Conservation (phyloP, 352 stramenopile species). For the Phytophthora lateralis region DNA sequence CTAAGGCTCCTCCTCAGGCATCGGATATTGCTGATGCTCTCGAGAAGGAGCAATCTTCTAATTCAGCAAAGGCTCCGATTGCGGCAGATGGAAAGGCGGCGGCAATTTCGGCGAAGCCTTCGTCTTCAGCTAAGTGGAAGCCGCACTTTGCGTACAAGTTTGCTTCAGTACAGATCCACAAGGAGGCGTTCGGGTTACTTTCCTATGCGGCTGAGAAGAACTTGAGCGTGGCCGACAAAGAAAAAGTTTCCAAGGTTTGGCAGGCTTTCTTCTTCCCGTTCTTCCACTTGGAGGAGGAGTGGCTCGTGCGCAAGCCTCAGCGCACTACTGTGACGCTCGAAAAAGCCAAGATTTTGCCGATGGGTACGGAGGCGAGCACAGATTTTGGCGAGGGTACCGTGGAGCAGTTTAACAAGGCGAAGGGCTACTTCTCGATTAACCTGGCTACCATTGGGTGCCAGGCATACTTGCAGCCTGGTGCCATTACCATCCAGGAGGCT, state of each 20-base stretch:
- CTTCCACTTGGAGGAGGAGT: constrained; percentile 85
- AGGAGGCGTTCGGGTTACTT: constrained; percentile 79
- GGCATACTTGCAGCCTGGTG: constrained; percentile 76
- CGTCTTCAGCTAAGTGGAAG: constrained; percentile 45
- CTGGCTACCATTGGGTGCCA: constrained; percentile 57
- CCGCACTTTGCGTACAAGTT: constrained; percentile 81
- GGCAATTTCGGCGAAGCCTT: constrained; percentile 9
- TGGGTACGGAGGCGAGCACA: constrained; percentile 77
- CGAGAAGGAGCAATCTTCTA: constrained; percentile 53
- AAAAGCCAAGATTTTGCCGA: constrained; percentile 64
- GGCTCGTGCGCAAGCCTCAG: constrained; percentile 80
- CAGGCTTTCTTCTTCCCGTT: constrained; percentile 87
- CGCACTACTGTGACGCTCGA: constrained; percentile 66
- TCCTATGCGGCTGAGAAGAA: constrained; percentile 88
- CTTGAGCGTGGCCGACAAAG: constrained; percentile 77
- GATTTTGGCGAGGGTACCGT: constrained; percentile 86
- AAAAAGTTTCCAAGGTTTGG: constrained; percentile 87
- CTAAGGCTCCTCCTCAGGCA: constrained; percentile 49
- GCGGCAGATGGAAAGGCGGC: constrained; percentile 6
- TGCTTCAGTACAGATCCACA: constrained; percentile 80
- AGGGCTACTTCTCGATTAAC: constrained; percentile 70
- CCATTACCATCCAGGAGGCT: constrained; percentile 79
- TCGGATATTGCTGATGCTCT: constrained; percentile 67
- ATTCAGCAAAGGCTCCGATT: constrained; percentile 11
- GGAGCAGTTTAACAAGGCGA: constrained; percentile 72